Base-by-base conservation (phyloP, 2,329 filamentous ascomycete species). In the Verticillium alfalfae region DNA sequence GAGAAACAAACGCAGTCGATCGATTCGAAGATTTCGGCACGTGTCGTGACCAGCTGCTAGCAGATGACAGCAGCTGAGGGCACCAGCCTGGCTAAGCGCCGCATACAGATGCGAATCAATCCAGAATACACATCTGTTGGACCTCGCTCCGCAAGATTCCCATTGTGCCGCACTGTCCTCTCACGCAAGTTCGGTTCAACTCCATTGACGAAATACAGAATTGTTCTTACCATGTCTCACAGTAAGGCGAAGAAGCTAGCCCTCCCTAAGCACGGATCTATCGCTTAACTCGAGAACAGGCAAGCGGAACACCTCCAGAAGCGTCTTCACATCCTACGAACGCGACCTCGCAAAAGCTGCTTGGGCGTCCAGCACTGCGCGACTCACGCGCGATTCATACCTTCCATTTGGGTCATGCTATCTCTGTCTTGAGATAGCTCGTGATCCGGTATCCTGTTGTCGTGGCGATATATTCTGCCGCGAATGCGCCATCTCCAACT, bases 241-340 rank as follows among this genome's bases (percentile, higher is more conserved):
- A 86, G 81, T 83, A 78, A 70, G 76, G 36, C 36, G 36, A 10
- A 9, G 36, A 10, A 16, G 16, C 16, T 18, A 15, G 38, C 13
- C 16, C 31, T 58, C 34, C 13, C 22, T 18, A 6, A 26, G n/a
- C 18, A 52, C 45, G 45, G 9, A 13, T 18, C n/a, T 22, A 3
- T 52, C 18, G 9, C 45, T 52, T 8, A 52, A n/a, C 8, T 52
- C 10, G 60, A 64, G 62, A 60, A 34, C 67, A 88, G 85, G 85
- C 72, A 96, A 97, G 79, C 87, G 92, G 69, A 97, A 97, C 78
- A 96, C 93, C 55, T 94, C 92, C 55, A 88, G 94, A 55, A 88
- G 93, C 52, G 93, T 97, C 76, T 98, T 98, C 81, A 98, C 95
- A 38, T 88, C 92, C 31, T 88, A 97, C 78, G 95, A 98, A 78